phyloP scores from a whole-genome alignment of 306 rosid species.

The Ceratonia siliqua region DNA sequence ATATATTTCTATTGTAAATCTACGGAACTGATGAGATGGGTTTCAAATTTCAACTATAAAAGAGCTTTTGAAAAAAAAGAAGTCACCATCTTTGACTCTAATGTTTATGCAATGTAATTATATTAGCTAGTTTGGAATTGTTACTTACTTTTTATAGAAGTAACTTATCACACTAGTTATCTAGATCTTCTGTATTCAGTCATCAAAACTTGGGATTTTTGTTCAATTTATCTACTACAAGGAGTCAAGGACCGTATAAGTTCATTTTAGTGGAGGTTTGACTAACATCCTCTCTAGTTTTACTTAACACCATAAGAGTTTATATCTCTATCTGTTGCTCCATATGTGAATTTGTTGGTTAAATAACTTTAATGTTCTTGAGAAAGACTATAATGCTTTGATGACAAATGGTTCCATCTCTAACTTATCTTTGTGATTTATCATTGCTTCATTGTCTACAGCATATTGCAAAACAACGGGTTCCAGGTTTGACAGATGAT shows the following conservation, averaged over 20 bases:
- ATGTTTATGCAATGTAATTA: background rate
- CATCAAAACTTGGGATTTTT: background rate
- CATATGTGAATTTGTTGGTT: background rate
- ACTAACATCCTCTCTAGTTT: background rate
- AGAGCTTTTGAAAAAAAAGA: too few relatives aligned
- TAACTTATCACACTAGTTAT: background rate
- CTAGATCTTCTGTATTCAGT: background rate
- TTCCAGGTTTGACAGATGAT: slow-evolving; percentile 62
- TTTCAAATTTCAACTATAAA: background rate
- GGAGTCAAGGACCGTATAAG: background rate
- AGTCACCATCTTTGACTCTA: background rate
- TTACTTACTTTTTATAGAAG: background rate
- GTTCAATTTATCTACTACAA: background rate
- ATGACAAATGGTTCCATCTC: slow-evolving; percentile 9
- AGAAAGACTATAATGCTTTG: slow-evolving; percentile 7
- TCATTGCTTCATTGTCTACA: slow-evolving; percentile 33
- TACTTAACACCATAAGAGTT: background rate
- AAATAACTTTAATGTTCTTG: background rate
- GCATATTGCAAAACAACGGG: slow-evolving; percentile 76
- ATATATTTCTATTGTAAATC: background rate
- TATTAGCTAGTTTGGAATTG: slow-evolving; percentile 5
- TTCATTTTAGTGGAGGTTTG: background rate
- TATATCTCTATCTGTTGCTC: background rate
- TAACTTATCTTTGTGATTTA: slow-evolving; percentile 1
- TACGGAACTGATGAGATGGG: background rate